A percentile compares a stretch with the other conserved stretches of the same genome.
phyloP scores from a whole-genome alignment of 352 stramenopile genomes.

The Thraustotheca clavata region DNA sequence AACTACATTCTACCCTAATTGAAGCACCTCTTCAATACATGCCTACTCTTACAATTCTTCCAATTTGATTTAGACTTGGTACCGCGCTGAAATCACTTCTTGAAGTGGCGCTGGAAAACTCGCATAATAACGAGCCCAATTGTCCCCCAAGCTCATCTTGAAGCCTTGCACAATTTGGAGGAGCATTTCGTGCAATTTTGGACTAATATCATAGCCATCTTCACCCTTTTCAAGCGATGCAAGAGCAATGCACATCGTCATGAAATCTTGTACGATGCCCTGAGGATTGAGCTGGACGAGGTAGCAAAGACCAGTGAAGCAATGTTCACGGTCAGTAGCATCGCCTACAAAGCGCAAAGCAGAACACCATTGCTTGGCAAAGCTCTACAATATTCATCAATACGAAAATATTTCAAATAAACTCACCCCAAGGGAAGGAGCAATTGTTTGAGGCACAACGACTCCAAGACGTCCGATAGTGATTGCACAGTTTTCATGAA shows the following conservation, averaged over 20 bases:
- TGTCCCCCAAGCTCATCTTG: constrained; percentile 79
- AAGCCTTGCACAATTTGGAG: constrained; percentile 85
- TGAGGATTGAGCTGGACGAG: constrained; percentile 88
- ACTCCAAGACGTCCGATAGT: constrained; percentile 84
- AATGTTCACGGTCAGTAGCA: constrained; percentile 83
- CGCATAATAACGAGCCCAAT: constrained; percentile 78
- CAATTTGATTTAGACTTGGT: constrained; percentile 51
- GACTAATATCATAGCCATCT: constrained; percentile 57
- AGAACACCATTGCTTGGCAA: constrained; percentile 84
- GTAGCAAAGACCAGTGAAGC: constrained; percentile 84
- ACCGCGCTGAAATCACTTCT: constrained; percentile 70
- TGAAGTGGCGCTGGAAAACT: constrained; percentile 75
- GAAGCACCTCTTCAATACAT: constrained; percentile 26
- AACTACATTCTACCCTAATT: constrained; percentile 25
- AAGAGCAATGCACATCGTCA: constrained; percentile 86
- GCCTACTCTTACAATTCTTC: constrained; percentile 3
- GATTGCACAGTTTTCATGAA: constrained; percentile 87
- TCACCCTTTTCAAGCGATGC: constrained; percentile 54
- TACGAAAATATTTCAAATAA: neutral
- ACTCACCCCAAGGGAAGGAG: constrained; percentile 41
- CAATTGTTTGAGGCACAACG: constrained; percentile 74
- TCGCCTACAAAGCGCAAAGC: constrained; percentile 77
- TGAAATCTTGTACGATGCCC: constrained; percentile 80
- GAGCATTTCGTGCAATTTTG: constrained; percentile 77
- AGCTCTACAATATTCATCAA: constrained; percentile 36